Evolutionary conservation across 1,284 basidiomycete genomes (phyloP), one percentile per base, ranked within the genome.

Genomic region (Melanopsichium pennsylvanicum): DNA sequence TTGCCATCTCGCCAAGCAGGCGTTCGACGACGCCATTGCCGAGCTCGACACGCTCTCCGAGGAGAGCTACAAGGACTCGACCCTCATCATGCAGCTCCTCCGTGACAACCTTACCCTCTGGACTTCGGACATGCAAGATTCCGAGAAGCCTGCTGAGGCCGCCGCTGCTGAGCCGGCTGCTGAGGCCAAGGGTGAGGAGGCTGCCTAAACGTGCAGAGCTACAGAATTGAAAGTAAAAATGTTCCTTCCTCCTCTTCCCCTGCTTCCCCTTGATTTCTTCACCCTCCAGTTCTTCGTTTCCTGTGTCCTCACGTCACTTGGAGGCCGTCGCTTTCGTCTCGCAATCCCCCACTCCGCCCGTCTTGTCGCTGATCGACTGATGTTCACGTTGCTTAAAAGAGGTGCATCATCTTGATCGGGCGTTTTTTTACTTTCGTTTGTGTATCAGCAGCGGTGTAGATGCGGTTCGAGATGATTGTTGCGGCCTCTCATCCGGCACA

Each of bases 31-130:
- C 84, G 96, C 96, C 50, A 98, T 98, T 82, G 95, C 95, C 76
- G 95, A 98, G 86, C 92, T 98, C 82, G 95, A 98, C 87, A 98
- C 95, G 32, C 88, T 98, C 62, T 97, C 93, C 76, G 95, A 98
- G 86, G 95, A 98, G 88, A 92, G 90, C 84, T 98, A 98, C 91
- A 97, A 98, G 87, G 81, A 83, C 76, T 79, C 67, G 91, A 96
- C 84, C 41, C 87, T 97, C 79, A 98, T 98, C 86, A 98, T 98
- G 95, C 95, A 98, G 84, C 86, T 98, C 72, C 88, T 98, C 82
- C 89, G 96, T 81, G 95, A 98, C 85, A 97, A 98, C 88, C 86
- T 98, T 51, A 97, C 94, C 34, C 81, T 84, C 69, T 97, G 93
- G 93, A 96, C 94, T 64, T 94, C 91, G 59, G 93, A 97, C 84